Evolutionary conservation across 2,329 filamentous ascomycete genomes (phyloP), one percentile per base, ranked within the genome.

Genomic region (Ilyonectria sp.): DNA sequence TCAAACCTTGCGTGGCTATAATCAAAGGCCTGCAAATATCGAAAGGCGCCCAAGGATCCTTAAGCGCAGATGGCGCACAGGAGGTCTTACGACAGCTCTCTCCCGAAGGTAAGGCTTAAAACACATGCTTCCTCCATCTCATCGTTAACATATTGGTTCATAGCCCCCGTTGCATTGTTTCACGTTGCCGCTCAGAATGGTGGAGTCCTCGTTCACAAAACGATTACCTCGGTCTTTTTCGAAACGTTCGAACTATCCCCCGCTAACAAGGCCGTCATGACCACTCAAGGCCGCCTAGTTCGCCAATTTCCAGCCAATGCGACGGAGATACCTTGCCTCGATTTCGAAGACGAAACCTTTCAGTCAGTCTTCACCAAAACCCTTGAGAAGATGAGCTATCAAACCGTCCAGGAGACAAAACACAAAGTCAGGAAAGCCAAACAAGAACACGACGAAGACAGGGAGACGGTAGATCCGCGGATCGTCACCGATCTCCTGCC

Each of bases 401-500:
- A 82, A 26, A 7, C 31, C 0, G 73, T 73, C 0, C 17, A 63
- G 1, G 76, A 71, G 8, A 77, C 67, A 29, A 65, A 67, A 1
- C 60, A 67, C 0, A 71, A 54, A 5, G 65, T 77, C 68, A 13
- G 13, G 3, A 89, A 89, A 60, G 83, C 81, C 1, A 57, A 75
- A 0, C 50, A 77, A 1, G 4, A 66, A 0, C 73, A 80, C 7
- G 69, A 74, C 1, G 87, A 90, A 65, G 75, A 74, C 0, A 81
- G 86, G 3, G 86, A 91, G 19, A 86, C 86, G 0, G 77, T 74
- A 0, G 60, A 86, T 60, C 89, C 88, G 0, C 79, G 75, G 2
- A 78, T 89, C 13, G 81, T 91, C 0, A 89, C 86, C 0, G 84
- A 89, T 46, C 80, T 87, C 8, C 78, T 84, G 4, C 55, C 69